A percentile compares a stretch with the other conserved stretches of the same genome.
phyloP scores from a whole-genome alignment of 2,329 filamentous ascomycete species.

The Rhynchosporium graminicola region DNA sequence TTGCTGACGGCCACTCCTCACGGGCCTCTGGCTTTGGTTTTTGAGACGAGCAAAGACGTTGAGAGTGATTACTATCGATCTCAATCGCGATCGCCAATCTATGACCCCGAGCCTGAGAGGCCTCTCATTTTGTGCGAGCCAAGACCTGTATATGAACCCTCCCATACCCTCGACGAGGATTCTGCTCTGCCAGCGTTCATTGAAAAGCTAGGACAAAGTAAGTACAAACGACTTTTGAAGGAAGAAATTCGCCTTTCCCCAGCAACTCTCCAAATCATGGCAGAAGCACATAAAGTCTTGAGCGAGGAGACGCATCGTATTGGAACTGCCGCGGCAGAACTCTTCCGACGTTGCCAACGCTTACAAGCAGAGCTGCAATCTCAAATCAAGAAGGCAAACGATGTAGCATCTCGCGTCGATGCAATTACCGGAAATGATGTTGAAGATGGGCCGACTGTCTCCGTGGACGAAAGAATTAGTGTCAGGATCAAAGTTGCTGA shows the following conservation, averaged over 20 bases:
- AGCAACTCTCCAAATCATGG: constrained; percentile 70
- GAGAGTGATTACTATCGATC: constrained; percentile 47
- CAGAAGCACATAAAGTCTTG: constrained; percentile 70
- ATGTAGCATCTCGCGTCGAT: constrained; percentile 67
- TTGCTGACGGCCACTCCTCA: constrained; percentile 60
- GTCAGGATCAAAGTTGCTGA: constrained; percentile 56
- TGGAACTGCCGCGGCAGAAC: constrained; percentile 68
- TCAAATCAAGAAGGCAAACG: constrained; percentile 66
- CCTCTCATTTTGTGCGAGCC: constrained; percentile 59
- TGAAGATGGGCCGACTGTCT: constrained; percentile 49
- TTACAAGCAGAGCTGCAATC: constrained; percentile 67
- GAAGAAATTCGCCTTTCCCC: constrained; percentile 71
- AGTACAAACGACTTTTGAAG: constrained; percentile 61
- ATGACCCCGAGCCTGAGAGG: constrained; percentile 47
- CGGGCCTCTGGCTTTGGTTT: constrained; percentile 59
- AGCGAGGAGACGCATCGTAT: constrained; percentile 69
- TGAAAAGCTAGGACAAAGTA: constrained; percentile 57
- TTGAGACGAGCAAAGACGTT: constrained; percentile 58
- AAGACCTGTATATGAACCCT: constrained; percentile 66
- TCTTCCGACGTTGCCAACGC: constrained; percentile 70
- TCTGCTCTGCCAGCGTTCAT: constrained; percentile 59
- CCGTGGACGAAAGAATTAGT: constrained; percentile 59
- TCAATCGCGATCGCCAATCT: constrained; percentile 46
- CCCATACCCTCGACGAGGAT: constrained; percentile 58
- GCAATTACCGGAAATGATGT: constrained; percentile 61